Percentiles rank a stretch among this genome's conserved stretches.
Evolutionary conservation across 2,329 filamentous ascomycete genomes (phyloP).

Genomic region (Madurella fahalii): DNA sequence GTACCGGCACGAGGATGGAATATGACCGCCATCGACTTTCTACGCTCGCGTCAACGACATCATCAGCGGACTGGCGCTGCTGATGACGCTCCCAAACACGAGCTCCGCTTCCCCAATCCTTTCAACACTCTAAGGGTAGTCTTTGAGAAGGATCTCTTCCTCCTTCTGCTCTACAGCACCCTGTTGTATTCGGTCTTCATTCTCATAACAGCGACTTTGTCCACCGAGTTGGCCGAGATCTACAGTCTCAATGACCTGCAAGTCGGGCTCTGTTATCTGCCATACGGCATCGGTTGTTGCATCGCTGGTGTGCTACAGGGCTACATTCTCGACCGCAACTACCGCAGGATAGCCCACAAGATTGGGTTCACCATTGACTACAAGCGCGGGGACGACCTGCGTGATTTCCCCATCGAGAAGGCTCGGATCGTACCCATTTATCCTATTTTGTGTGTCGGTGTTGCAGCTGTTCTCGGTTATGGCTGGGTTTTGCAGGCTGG

Average conservation of each 20-base stretch:
- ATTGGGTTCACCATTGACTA: constrained; percentile 58
- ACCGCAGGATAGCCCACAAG: constrained; percentile 59
- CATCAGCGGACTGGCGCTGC: background rate
- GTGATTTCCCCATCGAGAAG: constrained; percentile 51
- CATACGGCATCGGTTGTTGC: constrained; percentile 49
- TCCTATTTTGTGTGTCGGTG: constrained; percentile 51
- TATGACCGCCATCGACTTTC: constrained; percentile 50
- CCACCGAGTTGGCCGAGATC: constrained; percentile 47
- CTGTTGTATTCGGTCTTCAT: constrained; percentile 56
- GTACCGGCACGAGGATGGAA: constrained; percentile 56
- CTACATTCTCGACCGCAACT: constrained; percentile 62
- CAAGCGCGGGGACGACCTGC: constrained; percentile 51
- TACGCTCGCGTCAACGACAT: constrained; percentile 33
- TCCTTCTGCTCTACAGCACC: constrained; percentile 50
- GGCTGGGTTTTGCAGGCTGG: constrained; percentile 54
- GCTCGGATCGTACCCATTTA: constrained; percentile 52
- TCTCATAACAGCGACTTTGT: constrained; percentile 49
- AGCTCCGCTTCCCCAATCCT: constrained; percentile 54
- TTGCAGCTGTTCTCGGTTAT: constrained; percentile 50
- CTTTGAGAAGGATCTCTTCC: constrained; percentile 54
- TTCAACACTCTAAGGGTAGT: constrained; percentile 51
- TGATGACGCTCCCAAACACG: constrained; percentile 31
- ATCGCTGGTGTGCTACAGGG: constrained; percentile 52
- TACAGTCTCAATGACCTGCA: constrained; percentile 50
- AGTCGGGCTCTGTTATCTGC: constrained; percentile 52